Percentiles rank a stretch among this genome's conserved stretches.
Evolutionary conservation across 164 flowering plant genomes (phyloP).

Genomic region (Taxillus chinensis): DNA sequence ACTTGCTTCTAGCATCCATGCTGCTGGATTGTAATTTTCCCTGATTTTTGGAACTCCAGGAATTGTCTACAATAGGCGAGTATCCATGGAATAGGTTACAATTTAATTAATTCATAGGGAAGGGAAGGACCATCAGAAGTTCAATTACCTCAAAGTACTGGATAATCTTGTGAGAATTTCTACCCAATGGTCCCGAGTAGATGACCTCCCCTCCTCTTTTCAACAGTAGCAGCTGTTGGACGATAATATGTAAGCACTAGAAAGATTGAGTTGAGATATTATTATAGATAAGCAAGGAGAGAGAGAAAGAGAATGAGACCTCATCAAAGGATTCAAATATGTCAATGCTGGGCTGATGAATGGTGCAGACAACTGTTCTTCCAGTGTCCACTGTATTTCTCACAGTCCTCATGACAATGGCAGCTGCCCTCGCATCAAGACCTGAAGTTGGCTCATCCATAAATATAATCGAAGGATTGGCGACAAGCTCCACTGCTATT

Average conservation of each 20-base stretch:
- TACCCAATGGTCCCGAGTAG: background rate
- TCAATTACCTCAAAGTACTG: constrained; percentile 1
- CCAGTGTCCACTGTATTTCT: too few species aligned
- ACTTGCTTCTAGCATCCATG: constrained; percentile 6
- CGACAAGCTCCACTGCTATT: background rate
- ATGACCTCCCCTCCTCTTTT: constrained; percentile 1
- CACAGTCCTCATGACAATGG: constrained; percentile 3
- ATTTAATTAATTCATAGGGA: too few species aligned
- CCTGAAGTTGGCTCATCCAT: constrained; percentile 3
- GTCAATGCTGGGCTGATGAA: background rate
- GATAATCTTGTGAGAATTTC: constrained; percentile 1
- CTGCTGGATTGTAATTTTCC: constrained; percentile 2
- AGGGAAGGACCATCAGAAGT: too few species aligned
- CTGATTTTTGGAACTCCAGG: background rate
- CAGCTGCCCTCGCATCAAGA: constrained; percentile 4
- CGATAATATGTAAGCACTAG: too few species aligned
- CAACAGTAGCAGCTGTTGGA: background rate
- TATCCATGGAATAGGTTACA: background rate
- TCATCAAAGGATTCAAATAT: constrained; percentile 1
- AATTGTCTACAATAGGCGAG: background rate
- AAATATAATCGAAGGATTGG: background rate
- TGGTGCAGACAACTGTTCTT: too few species aligned
- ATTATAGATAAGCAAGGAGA: too few species aligned
- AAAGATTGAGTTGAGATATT: too few species aligned
- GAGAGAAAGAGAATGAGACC: background rate